Base-by-base conservation (phyloP, 1,139 yeast genomes). In the Hanseniaspora gamundiae region DNA sequence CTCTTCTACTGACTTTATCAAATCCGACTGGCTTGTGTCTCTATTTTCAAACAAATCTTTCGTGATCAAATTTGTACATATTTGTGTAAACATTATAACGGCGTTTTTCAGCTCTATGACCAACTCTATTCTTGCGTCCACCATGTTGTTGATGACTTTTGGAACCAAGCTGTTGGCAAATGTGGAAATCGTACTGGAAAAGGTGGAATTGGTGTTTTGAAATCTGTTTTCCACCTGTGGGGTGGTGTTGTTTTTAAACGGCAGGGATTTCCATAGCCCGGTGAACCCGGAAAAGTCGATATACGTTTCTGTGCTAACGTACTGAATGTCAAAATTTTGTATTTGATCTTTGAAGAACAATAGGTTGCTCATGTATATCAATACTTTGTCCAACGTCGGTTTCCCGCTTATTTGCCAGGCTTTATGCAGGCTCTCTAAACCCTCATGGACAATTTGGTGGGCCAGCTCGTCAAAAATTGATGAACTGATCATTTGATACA, bases 381-480 rank as follows among this genome's bases (percentile, higher is more conserved):
- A 64, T 48, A 76, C 74, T 0, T 84, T 72, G 52, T 81, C 91
- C 9, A 74, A 52, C 6, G 71, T 59, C 27, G 48, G 50, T 7
- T 50, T 72, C 58, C 68, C 70, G 54, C 68, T 60, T 62, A 64
- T 48, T 1, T 59, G 65, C 51, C 72, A 74, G 7, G 83, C 84
- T 53, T 56, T 68, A 59, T 66, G 73, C 59, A 71, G 69, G 27
- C 77, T 82, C 43, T 65, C 59, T 35, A 88, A 72, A 53, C 94
- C 81, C 41, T 82, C 75, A 56, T 85, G 95, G 5, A 88, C 85
- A 46, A 86, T 78, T 45, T 82, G 77, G 58, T 87, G 95, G 0
- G 96, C 95, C 49, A 88, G 64, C 56, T 86, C 95, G 56, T 87
- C 95, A 64, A 88, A 88, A 1, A 87, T 84, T 9, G 74, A 67